phyloP scores from a whole-genome alignment of 352 stramenopile genomes.

The Globisporangium spiculum region DNA sequence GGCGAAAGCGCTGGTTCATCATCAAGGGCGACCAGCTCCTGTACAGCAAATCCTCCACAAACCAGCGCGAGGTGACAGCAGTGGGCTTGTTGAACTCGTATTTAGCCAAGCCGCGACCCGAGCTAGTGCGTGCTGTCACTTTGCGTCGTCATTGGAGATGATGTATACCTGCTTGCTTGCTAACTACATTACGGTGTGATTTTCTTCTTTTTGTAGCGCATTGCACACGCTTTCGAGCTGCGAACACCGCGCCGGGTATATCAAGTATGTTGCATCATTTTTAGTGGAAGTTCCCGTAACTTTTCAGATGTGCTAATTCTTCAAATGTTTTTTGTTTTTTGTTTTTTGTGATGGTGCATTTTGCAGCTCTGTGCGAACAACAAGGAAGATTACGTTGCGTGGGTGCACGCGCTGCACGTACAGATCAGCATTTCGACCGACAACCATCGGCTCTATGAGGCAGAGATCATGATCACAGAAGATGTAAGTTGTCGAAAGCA shows the following conservation, averaged over 20 bases:
- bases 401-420: conserved; percentile 77
- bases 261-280: conserved; percentile 31
- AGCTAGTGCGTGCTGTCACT: conserved; percentile 41
- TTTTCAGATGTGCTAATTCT: background rate
- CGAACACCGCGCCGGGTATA: conserved; percentile 71
- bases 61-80: conserved; percentile 78
- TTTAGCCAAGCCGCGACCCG: conserved; percentile 67
- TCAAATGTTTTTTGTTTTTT: too few species aligned
- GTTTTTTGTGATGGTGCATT: background rate
- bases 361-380: conserved; percentile 65
- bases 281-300: background rate
- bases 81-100: conserved; percentile 77
- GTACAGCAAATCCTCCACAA: conserved; percentile 83
- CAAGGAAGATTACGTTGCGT: conserved; percentile 80
- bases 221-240: conserved; percentile 76
- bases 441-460: conserved; percentile 77
- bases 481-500: conserved; percentile 40
- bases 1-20: conserved; percentile 85
- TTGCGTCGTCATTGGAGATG: background rate
- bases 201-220: conserved; percentile 30
- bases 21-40: conserved; percentile 83
- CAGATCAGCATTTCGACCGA: conserved; percentile 79
- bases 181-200: background rate
- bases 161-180: background rate
- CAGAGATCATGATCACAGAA: conserved; percentile 84